Evolutionary conservation across 1,139 yeast genomes (phyloP).

Genomic region (Magnusiomyces sp.): DNA sequence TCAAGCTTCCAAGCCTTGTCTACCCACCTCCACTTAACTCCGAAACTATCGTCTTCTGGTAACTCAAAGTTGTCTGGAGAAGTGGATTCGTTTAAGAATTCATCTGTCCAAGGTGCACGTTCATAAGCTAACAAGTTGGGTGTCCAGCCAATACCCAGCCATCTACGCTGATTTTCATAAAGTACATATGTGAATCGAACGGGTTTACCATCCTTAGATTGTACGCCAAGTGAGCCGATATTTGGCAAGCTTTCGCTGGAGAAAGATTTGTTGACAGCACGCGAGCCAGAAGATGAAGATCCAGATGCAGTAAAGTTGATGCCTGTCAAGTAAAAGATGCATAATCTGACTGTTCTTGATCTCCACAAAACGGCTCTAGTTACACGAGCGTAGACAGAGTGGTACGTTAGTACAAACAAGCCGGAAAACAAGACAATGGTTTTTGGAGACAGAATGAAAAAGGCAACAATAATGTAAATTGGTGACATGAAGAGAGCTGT

Average conservation of each 20-base stretch:
- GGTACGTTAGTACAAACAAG: slow-evolving; percentile 64
- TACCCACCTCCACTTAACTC: slow-evolving; percentile 87
- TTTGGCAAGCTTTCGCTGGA: slow-evolving; percentile 24
- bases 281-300: slow-evolving; percentile 7
- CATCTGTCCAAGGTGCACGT: slow-evolving; percentile 96
- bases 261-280: slow-evolving; percentile 42
- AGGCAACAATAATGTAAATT: slow-evolving; percentile 59
- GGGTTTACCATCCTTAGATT: slow-evolving; percentile 51
- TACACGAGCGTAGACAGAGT: slow-evolving; percentile 75
- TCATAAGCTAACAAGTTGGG: slow-evolving; percentile 83
- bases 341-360: slow-evolving; percentile 57
- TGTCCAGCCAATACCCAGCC: slow-evolving; percentile 99
- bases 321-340: slow-evolving; percentile 79
- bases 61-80: slow-evolving; percentile 68
- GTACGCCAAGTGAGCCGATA: slow-evolving; percentile 36
- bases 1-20: slow-evolving; percentile 89
- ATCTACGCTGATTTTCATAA: slow-evolving; percentile 93
- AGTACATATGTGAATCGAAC: slow-evolving; percentile 84
- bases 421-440: slow-evolving; percentile 55
- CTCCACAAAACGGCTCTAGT: slow-evolving; percentile 80
- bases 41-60: slow-evolving; percentile 51
- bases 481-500: slow-evolving; percentile 85
- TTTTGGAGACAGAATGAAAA: slow-evolving; percentile 63
- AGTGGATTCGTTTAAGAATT: slow-evolving; percentile 77
- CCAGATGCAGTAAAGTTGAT: slow-evolving; percentile 55